Evolutionary conservation across 192 early-diverging fungal species (phyloP).

Genomic region (Coemansia sp.): DNA sequence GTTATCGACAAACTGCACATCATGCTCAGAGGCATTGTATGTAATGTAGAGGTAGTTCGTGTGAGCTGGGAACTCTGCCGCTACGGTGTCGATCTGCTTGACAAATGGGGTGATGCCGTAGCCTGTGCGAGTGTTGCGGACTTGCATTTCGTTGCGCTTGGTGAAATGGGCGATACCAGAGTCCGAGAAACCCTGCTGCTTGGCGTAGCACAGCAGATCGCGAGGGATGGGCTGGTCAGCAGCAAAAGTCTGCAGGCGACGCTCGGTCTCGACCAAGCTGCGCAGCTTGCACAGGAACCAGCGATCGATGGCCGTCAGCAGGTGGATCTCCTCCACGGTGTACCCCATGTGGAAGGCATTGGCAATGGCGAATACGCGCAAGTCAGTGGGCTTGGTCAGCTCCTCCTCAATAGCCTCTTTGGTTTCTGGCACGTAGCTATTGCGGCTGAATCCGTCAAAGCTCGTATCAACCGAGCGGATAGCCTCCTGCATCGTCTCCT

Average conservation of each 20-base stretch:
- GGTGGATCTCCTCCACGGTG: slow-evolving; percentile 85
- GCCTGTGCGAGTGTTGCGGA: slow-evolving; percentile 78
- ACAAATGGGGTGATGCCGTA: slow-evolving; percentile 87
- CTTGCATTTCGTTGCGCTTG: slow-evolving; percentile 83
- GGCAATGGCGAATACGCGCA: slow-evolving; percentile 94
- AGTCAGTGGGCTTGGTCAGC: slow-evolving; percentile 85
- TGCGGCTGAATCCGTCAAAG: slow-evolving; percentile 81
- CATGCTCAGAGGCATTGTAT: slow-evolving; percentile 93
- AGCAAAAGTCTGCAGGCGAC: slow-evolving; percentile 54
- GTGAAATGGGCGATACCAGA: slow-evolving; percentile 54
- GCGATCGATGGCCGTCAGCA: slow-evolving; percentile 89
- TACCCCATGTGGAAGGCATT: slow-evolving; percentile 93
- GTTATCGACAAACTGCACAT: slow-evolving; percentile 88
- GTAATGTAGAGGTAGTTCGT: slow-evolving; percentile 99
- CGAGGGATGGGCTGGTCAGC: slow-evolving; percentile 58
- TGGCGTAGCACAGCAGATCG: slow-evolving; percentile 68
- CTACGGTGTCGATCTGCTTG: slow-evolving; percentile 98
- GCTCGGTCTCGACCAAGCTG: slow-evolving; percentile 82
- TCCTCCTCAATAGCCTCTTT: slow-evolving; percentile 80
- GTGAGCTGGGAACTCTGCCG: slow-evolving; percentile 96
- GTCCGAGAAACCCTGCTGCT: slow-evolving; percentile 98
- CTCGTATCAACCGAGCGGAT: slow-evolving; percentile 86
- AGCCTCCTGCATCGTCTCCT: slow-evolving; percentile 97
- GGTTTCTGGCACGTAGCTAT: slow-evolving; percentile 59
- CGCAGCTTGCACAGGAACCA: slow-evolving; percentile 98